Percentiles rank a stretch among this genome's conserved stretches.
phyloP scores from a whole-genome alignment of 1,139 yeast genomes.

The Candida sp. region DNA sequence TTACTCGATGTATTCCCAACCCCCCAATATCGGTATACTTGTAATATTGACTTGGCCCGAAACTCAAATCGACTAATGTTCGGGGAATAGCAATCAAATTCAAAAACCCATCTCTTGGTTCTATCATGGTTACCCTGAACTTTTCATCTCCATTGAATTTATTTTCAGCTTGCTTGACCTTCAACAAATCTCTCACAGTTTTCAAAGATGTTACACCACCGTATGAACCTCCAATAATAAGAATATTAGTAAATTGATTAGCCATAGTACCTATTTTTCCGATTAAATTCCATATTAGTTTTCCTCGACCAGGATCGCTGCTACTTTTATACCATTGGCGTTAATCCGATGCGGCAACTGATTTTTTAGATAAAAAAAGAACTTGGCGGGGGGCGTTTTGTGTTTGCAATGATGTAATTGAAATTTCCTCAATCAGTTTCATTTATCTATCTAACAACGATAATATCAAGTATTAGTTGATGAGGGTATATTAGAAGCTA shows the following conservation, averaged over 20 bases:
- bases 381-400: not conserved
- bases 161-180: constrained; percentile 6
- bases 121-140: constrained; percentile 40
- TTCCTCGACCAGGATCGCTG: too few species aligned
- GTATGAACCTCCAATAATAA: constrained; percentile 52
- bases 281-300: too few species aligned
- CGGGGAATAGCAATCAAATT: constrained; percentile 52
- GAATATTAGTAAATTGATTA: constrained; percentile 27
- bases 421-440: too few species aligned
- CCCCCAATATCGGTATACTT: constrained; percentile 28
- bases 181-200: constrained; percentile 29
- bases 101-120: constrained; percentile 51
- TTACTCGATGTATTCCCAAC: constrained; percentile 9
- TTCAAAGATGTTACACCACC: constrained; percentile 46
- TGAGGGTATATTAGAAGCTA: too few species aligned
- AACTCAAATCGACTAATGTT: constrained; percentile 42
- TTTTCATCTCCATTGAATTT: constrained; percentile 7
- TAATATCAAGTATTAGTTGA: too few species aligned
- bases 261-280: not conserved
- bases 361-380: not conserved
- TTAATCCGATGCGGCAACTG: not conserved
- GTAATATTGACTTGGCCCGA: constrained; percentile 42
- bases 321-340: not conserved
- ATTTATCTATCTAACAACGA: too few species aligned
- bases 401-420: not conserved